Base-by-base conservation (phyloP, 306 rosid genomes). In the Cyamopsis tetragonoloba region DNA sequence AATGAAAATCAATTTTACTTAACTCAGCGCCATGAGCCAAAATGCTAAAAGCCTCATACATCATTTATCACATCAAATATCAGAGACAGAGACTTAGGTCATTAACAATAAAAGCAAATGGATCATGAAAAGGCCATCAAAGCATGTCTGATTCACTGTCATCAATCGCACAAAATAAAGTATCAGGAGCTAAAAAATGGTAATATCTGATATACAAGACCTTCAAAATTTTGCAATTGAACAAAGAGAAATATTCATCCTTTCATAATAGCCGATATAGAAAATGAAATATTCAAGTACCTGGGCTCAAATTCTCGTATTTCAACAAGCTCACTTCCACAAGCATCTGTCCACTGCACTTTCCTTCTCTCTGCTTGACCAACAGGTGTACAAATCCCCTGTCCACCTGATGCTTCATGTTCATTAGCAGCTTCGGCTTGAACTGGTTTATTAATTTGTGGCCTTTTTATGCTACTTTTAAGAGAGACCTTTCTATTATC, bases 221-320 rank as follows among this genome's bases (percentile, higher is more conserved):
- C 30, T 61, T 13, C 2, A 41, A 42, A 6, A 17, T 43, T 67
- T 9, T 28, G 53, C 57, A 48, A 63, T 42, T 9, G 54, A 57
- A 18, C 62, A 17, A 43, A 42, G 20, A 42, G 34, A 69, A 28
- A 23, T 6, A 62, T 61, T 68, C 18, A 12, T 51, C 66, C 35
- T 42, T 34, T 6, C 8, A 44, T 11, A 39, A 50, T 44, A 68
- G 35, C 43, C 34, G 66, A 22, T 43, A 39, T 5, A 26, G 8
- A 72, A 34, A 51, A 65, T 65, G 51, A 26, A 48, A 59, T 17
- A 63, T 9, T 35, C 17, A 64, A 47, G 78, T 78, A 93, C 99
- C 99, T 90, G 88, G 99, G 91, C 76, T 93, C 97, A 81, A 90
- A 93, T 79, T 93, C 97, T 74, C 80, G 83, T 63, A 93, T 82